Evolutionary conservation across 2,329 filamentous ascomycete species (phyloP), one percentile per base, ranked within the genome.

Genomic region (Clarireedia paspali): DNA sequence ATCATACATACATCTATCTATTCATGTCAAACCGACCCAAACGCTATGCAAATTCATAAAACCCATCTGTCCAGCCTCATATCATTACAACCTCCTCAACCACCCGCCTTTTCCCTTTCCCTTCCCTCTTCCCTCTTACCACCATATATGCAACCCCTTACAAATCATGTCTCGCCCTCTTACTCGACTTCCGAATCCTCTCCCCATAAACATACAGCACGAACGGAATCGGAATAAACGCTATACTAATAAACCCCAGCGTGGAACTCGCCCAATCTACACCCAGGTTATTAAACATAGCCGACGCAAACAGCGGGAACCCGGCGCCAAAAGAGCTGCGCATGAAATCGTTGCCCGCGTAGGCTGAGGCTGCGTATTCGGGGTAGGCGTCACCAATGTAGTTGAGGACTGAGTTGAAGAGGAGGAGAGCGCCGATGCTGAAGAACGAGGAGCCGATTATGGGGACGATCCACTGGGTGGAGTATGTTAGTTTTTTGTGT

Each of bases 211-310:
- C 67, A 68, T 79, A 82, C 64, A 87, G 85, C 59, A 81, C 66
- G 50, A 85, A 74, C 14, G 84, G 84, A 51, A 87, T 85, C 0
- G 83, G 83, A 0, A 83, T 75, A n/a, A 86, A 71, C 0, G 72
- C 69, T 3, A 74, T 70, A 5, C 82, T 83, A 1, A 88, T 74
- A 60, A 77, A 82, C 53, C 27, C 83, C 4, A 86, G 75, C 9
- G 86, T 70, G 1, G 83, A 85, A 10, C 79, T 73, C 0, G 82
- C 81, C 74, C 77, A 86, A 61, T 85, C 69, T 54, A 86, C 83
- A 44, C 80, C 80, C 69, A 86, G 72, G 48, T 50, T 6, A 6
- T 12, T 50, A 42, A 55, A 55, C 53, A 55, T 50, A 2, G 53
- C 46, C 14, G 42, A 44, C 2, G 46, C 62, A 48, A 72, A 72